Conservation (phyloP, 176 grass and related monocot genomes). For the Eleusine indica region DNA sequence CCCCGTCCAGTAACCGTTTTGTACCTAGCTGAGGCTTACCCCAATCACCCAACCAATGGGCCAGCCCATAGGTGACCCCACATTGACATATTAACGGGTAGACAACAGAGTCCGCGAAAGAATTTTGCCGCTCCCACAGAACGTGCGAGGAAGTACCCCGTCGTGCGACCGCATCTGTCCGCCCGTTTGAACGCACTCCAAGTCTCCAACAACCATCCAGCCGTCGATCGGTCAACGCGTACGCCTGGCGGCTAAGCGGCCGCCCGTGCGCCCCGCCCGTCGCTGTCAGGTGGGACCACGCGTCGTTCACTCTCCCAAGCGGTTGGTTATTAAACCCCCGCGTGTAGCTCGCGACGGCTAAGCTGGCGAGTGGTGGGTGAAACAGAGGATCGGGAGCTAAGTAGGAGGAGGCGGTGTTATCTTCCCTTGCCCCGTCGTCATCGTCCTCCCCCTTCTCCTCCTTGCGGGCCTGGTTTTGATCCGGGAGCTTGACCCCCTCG, state of each 20-base stretch:
- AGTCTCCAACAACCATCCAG: background rate
- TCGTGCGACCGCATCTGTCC: background rate
- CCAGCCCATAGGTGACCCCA: background rate
- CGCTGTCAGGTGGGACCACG: constrained; percentile 20
- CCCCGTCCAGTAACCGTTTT: too few species aligned
- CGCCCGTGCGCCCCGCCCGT: too few species aligned
- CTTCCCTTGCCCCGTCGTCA: too few species aligned
- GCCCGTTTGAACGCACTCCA: background rate
- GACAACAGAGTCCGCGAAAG: too few species aligned
- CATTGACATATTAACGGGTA: background rate
- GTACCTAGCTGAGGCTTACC: too few species aligned
- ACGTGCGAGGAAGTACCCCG: background rate
- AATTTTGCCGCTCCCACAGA: background rate
- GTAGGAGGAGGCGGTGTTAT: background rate
- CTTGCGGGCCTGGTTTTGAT: background rate
- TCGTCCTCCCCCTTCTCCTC: background rate
- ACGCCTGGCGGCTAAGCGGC: background rate
- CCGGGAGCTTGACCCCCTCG: background rate
- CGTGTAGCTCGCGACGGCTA: constrained; percentile 2
- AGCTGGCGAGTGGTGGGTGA: background rate
- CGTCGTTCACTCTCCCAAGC: background rate
- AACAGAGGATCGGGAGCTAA: background rate
- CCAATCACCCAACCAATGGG: too few species aligned
- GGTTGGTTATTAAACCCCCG: constrained; percentile 14
- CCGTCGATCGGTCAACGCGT: background rate